A percentile compares a stretch with the other conserved stretches of the same genome.
Evolutionary conservation across 306 rosid species (phyloP).

Genomic region (Begonia loranthoides): DNA sequence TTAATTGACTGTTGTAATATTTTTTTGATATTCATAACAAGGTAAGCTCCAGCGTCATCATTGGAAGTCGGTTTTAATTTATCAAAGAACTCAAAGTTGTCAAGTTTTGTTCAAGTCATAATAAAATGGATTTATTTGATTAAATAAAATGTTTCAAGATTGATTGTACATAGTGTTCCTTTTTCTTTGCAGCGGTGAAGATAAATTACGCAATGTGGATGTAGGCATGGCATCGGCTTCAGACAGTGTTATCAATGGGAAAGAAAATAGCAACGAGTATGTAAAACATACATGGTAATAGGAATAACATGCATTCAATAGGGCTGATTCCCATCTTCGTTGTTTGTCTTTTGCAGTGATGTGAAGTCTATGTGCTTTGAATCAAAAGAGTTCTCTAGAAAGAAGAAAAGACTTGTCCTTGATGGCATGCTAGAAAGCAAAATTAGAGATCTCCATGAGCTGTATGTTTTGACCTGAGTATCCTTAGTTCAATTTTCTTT

Average conservation of each 20-base stretch:
- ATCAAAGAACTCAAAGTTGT: no score
- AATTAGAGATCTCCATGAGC: constrained; percentile 64
- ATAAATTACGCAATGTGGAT: constrained; percentile 15
- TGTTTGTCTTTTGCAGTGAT: constrained; percentile 33
- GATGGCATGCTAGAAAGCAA: constrained; percentile 46
- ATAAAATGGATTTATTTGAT: no score
- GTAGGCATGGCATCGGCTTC: constrained; percentile 30
- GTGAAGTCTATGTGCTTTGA: constrained; percentile 29
- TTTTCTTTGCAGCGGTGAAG: constrained; percentile 20
- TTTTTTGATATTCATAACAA: constrained; percentile 1
- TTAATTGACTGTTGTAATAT: background rate
- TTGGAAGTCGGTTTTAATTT: no score
- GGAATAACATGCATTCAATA: background rate
- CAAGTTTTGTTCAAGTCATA: no score
- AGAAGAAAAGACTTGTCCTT: constrained; percentile 49
- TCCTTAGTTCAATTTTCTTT: background rate
- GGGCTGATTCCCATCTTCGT: background rate
- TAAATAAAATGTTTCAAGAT: no score
- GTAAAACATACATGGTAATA: background rate
- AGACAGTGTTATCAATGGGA: constrained; percentile 16
- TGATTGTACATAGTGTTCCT: background rate
- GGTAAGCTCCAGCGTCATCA: no score
- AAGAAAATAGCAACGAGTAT: constrained; percentile 27
- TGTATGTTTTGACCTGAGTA: constrained; percentile 25
- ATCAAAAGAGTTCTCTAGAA: constrained; percentile 29